Evolutionary conservation across 2,329 filamentous ascomycete species (phyloP), one percentile per base, ranked within the genome.

Genomic region (Harringtonia lauricola): DNA sequence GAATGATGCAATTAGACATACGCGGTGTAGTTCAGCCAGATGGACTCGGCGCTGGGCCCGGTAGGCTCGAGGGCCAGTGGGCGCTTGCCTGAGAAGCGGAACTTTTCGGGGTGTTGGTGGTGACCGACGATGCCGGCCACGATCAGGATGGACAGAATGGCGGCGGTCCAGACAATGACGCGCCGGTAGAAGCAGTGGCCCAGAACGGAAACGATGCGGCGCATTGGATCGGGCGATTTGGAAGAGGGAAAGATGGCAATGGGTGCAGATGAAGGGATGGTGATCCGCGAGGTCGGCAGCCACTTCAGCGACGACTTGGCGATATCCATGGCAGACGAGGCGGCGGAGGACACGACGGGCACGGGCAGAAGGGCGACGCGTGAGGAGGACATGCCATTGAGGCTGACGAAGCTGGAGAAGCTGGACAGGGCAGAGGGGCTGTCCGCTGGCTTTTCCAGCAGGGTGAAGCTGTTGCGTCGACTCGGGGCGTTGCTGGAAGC

Each of bases 101-200:
- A 43, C 13, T 53, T 40, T 2, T 55, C 48, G 2, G 52, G 43
- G 37, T 57, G 33, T 7, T 49, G 44, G 26, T 46, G 43, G 18
- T 47, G 46, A 13, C 54, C 43, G 9, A 53, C 49, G n/a, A 56
- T 39, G 8, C 53, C 49, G 8, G 60, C 42, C 15, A 54, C 21
- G 13, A 54, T 37, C 4, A 56, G 9, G 10, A 42, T 29, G 15
- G 37, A 42, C 7, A 51, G 28, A 40, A 65, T 54, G 14, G 63
- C 57, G n/a, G 67, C 47, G 7, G 60, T 61, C 72, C 72, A 76
- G 54, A 72, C 58, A 36, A 75, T 56, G 18, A 76, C 62, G 43
- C 72, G 64, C 34, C 71, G 65, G 52, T 74, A 74, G 30, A 74
- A 59, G 51, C 66, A 72, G 52, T 72, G 66, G 14, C 70, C 61